Evolutionary conservation across 2,329 filamentous ascomycete species (phyloP).

Genomic region (Fusarium torreyae): DNA sequence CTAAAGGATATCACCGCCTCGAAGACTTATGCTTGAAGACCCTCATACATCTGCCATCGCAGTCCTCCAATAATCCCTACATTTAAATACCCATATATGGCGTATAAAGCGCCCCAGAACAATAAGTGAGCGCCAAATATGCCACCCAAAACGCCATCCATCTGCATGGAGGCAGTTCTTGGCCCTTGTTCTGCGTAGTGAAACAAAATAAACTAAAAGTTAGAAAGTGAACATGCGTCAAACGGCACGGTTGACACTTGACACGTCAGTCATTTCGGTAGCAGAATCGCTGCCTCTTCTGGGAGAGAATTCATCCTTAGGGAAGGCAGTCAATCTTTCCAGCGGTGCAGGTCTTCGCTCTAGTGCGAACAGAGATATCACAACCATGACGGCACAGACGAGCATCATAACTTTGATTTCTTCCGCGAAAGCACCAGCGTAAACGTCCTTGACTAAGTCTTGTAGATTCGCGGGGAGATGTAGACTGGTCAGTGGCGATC

Average conservation of each 20-base stretch:
- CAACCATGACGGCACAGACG: constrained; percentile 60
- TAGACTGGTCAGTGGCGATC: constrained; percentile 59
- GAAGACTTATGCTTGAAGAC: constrained; percentile 2
- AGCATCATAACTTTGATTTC: constrained; percentile 64
- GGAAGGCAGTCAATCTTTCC: constrained; percentile 49
- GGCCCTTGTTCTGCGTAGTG: neutral
- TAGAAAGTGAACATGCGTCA: neutral
- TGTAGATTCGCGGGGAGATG: constrained; percentile 54
- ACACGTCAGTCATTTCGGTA: constrained; percentile 55
- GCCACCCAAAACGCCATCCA: constrained; percentile 23
- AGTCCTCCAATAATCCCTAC: neutral
- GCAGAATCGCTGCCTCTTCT: constrained; percentile 57
- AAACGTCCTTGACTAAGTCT: constrained; percentile 58
- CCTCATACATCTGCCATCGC: neutral
- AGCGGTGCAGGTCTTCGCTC: constrained; percentile 60
- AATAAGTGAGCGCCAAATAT: constrained; percentile 26
- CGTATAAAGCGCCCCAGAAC: neutral
- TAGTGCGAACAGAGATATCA: constrained; percentile 61
- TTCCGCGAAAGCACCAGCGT: constrained; percentile 62
- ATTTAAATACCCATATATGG: constrained; percentile 6
- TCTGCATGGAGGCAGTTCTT: neutral
- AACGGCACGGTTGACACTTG: constrained; percentile 41
- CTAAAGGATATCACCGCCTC: neutral
- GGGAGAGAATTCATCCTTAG: constrained; percentile 49
- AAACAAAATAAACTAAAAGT: neutral